A percentile compares a stretch with the other conserved stretches of the same genome.
phyloP scores from a whole-genome alignment of 75 land plant genomes.

The Cunninghamia lanceolata region DNA sequence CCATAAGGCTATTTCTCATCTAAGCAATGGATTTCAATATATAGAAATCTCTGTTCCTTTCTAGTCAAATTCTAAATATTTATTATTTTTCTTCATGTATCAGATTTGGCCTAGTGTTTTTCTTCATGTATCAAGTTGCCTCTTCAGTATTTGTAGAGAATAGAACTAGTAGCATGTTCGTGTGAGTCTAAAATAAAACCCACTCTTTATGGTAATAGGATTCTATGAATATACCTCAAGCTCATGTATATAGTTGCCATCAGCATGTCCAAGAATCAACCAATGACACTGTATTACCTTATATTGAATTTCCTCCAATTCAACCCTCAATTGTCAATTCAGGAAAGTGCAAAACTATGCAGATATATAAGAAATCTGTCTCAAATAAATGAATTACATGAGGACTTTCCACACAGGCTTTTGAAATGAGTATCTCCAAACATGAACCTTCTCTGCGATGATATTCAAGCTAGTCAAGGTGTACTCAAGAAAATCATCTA shows the following conservation, averaged over 20 bases:
- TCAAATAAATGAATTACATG: background rate
- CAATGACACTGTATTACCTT: background rate
- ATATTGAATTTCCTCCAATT: background rate
- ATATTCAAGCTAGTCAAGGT: background rate
- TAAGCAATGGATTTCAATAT: background rate
- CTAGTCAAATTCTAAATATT: background rate
- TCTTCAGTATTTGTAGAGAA: background rate
- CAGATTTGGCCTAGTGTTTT: background rate
- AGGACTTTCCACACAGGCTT: background rate
- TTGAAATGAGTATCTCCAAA: background rate
- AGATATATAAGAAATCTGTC: background rate
- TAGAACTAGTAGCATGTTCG: background rate
- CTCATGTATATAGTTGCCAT: background rate
- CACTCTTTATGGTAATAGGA: too few relatives aligned
- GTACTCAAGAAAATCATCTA: background rate
- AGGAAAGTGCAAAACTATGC: background rate
- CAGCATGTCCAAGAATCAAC: background rate
- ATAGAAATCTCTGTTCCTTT: background rate
- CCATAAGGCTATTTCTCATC: too few relatives aligned
- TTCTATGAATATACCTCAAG: background rate
- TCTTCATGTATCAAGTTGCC: background rate
- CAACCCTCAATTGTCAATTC: background rate
- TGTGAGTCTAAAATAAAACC: background rate
- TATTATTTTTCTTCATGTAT: background rate
- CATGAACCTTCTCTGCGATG: background rate